Evolutionary conservation across 768 basidiomycete species (phyloP).

Genomic region (Trametes villosa): DNA sequence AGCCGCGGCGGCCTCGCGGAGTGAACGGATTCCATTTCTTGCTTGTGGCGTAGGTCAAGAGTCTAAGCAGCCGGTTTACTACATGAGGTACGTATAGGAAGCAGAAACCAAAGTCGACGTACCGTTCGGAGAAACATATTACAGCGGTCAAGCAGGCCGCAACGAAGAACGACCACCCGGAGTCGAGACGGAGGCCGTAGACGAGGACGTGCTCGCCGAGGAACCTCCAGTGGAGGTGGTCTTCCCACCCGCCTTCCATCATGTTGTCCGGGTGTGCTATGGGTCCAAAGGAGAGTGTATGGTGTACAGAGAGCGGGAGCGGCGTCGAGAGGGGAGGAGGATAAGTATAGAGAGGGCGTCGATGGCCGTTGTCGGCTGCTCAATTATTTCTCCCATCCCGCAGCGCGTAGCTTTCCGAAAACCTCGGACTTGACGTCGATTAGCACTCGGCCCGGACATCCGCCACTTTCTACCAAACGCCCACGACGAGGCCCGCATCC

Average conservation of each 20-base stretch:
- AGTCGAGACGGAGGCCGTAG: slow-evolving; percentile 46
- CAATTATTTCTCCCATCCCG: neutral
- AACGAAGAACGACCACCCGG: slow-evolving; percentile 51
- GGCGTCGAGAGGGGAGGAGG: neutral
- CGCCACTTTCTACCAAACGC: neutral
- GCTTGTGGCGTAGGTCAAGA: slow-evolving; percentile 53
- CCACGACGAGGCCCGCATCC: neutral
- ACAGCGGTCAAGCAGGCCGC: slow-evolving; percentile 47
- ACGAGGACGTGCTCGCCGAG: slow-evolving; percentile 53
- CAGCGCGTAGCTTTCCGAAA: neutral
- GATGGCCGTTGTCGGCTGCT: neutral
- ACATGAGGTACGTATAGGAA: neutral
- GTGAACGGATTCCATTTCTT: slow-evolving; percentile 50
- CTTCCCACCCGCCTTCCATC: slow-evolving; percentile 51
- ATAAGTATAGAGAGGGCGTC: slow-evolving; percentile 1
- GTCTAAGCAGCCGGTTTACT: slow-evolving; percentile 39
- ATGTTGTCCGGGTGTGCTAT: neutral
- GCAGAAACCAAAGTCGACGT: slow-evolving; percentile 17
- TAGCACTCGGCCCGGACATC: neutral
- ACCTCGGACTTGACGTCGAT: neutral
- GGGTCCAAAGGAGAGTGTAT: neutral
- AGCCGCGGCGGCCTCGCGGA: slow-evolving; percentile 36
- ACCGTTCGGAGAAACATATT: slow-evolving; percentile 67
- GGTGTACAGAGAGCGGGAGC: neutral
- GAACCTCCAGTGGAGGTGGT: slow-evolving; percentile 48